Percentiles rank a stretch among this genome's conserved stretches.
phyloP scores from a whole-genome alignment of 345 rosid species.

The Eucalyptus polybractea region DNA sequence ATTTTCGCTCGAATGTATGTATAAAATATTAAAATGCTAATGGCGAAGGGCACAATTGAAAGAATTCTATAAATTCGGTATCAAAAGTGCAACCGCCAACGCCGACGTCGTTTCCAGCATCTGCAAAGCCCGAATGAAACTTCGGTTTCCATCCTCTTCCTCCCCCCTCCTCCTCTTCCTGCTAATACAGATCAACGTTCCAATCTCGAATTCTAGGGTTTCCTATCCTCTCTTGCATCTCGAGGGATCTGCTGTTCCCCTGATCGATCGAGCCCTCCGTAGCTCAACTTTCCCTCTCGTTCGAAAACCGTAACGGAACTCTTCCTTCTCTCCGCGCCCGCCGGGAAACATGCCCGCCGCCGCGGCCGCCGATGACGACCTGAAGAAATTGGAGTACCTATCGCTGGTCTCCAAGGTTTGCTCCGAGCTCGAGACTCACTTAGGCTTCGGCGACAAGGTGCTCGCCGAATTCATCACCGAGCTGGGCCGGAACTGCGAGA shows the following conservation, averaged over 20 bases:
- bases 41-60: background rate
- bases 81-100: background rate
- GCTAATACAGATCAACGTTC: background rate
- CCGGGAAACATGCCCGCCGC: background rate
- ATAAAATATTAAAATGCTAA: background rate
- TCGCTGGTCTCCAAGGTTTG: constrained; percentile 84
- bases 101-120: background rate
- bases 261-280: background rate
- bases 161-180: background rate
- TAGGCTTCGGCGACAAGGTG: constrained; percentile 67
- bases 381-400: constrained; percentile 37
- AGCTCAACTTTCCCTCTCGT: background rate
- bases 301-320: background rate
- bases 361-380: background rate
- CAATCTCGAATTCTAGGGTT: background rate
- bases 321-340: background rate
- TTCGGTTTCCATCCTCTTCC: background rate
- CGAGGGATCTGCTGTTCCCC: background rate
- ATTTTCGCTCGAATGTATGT: background rate
- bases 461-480: constrained; percentile 77
- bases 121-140: background rate
- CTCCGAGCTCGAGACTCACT: constrained; percentile 65
- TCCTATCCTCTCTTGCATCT: background rate
- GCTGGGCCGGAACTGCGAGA: constrained; percentile 38
- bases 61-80: background rate